These are phyloP conservation scores for Penicillium longicatenatum DNA, from an alignment of 495 filamentous ascomycete species.

Conservation along the genomic window DNA sequence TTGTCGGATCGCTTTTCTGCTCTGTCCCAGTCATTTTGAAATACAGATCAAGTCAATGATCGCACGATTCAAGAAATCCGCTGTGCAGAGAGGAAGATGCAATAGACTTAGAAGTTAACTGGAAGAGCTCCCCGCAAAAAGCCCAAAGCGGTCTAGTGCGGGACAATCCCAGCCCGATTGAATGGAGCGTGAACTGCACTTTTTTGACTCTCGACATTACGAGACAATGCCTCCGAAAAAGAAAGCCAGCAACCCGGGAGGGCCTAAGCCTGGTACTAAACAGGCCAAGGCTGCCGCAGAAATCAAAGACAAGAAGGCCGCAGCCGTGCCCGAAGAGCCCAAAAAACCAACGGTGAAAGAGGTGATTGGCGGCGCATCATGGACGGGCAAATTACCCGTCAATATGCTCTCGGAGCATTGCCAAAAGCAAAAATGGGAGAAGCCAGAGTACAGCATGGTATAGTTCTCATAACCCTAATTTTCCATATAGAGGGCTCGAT, in stretches of 20 bases:
- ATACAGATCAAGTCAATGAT: neutral
- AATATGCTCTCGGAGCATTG: constrained; percentile 93
- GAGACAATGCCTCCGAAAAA: constrained; percentile 47
- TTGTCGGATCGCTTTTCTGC: neutral
- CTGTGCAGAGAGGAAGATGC: neutral
- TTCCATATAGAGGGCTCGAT: neutral
- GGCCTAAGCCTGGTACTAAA: constrained; percentile 48
- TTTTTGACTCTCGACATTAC: constrained; percentile 2
- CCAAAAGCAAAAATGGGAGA: constrained; percentile 93
- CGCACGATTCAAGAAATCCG: neutral
- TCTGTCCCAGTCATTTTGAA: neutral
- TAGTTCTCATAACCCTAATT: neutral
- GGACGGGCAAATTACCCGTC: constrained; percentile 95
- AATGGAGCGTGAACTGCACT: constrained; percentile 3
- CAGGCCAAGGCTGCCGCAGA: constrained; percentile 47
- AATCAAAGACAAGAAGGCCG: constrained; percentile 38
- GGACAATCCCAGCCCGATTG: constrained; percentile 24
- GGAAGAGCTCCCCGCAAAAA: constrained; percentile 27
- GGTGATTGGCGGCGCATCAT: constrained; percentile 91
- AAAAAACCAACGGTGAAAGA: constrained; percentile 82
- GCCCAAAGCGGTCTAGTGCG: constrained; percentile 41
- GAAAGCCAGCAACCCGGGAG: constrained; percentile 39
- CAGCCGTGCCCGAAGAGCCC: constrained; percentile 52
- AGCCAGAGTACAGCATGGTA: constrained; percentile 86
- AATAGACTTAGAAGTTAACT: neutral